phyloP scores from a whole-genome alignment of 345 rosid genomes.

The Kernera saxatilis region DNA sequence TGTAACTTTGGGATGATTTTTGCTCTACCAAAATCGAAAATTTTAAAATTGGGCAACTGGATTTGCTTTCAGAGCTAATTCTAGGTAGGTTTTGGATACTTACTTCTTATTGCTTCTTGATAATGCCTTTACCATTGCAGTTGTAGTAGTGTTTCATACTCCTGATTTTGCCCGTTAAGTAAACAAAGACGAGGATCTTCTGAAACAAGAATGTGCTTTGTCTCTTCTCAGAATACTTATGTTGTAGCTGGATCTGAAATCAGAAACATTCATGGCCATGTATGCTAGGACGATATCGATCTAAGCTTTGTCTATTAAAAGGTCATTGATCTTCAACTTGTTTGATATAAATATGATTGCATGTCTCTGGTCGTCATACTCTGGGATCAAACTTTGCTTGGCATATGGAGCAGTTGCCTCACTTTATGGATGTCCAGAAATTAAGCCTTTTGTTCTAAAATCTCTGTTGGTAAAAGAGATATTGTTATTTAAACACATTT shows the following conservation, averaged over 20 bases:
- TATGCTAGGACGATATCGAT: constrained; percentile 50
- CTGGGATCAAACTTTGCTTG: constrained; percentile 38
- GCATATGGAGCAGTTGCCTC: constrained; percentile 51
- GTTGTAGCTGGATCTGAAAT: constrained; percentile 21
- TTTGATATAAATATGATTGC: constrained; percentile 47
- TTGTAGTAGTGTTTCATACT: no score
- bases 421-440: constrained; percentile 58
- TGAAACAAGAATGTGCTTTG: constrained; percentile 43
- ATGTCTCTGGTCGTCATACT: constrained; percentile 27
- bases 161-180: neutral
- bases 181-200: constrained; percentile 44
- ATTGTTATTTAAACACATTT: no score
- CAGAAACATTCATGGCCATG: constrained; percentile 19
- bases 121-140: no score
- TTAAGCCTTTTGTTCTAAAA: constrained; percentile 60
- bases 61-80: no score
- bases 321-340: constrained; percentile 59
- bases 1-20: no score
- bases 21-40: no score
- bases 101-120: no score
- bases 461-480: constrained; percentile 53
- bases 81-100: no score
- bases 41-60: no score
- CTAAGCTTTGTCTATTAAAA: constrained; percentile 50
- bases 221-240: constrained; percentile 38